phyloP scores from a whole-genome alignment of 306 rosid genomes.

The Gastrolobium villosum region DNA sequence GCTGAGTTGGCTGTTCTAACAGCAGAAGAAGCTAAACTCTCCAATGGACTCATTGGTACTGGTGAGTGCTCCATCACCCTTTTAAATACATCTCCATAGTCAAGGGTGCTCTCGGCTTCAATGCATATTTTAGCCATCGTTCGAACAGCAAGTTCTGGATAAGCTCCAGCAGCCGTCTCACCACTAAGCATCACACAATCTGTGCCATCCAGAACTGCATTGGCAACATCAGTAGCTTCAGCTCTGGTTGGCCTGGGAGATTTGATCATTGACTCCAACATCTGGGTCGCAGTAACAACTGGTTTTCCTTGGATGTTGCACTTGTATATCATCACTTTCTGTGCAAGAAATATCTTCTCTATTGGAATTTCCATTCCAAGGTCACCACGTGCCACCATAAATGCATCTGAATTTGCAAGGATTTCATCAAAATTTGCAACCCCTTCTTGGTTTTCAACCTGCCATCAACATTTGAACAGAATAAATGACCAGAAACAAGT shows the following conservation, averaged over 20 bases:
- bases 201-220: slow-evolving; percentile 92
- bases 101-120: slow-evolving; percentile 85
- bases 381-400: slow-evolving; percentile 99
- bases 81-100: slow-evolving; percentile 83
- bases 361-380: slow-evolving; percentile 99
- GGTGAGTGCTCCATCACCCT: slow-evolving; percentile 90
- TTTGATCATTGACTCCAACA: slow-evolving; percentile 63
- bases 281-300: slow-evolving; percentile 97
- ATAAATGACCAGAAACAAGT: slow-evolving; percentile 4
- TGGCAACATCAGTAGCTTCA: slow-evolving; percentile 59
- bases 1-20: slow-evolving; percentile 90
- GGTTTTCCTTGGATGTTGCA: slow-evolving; percentile 99
- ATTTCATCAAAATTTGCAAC: slow-evolving; percentile 98
- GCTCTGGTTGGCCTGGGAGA: slow-evolving; percentile 59
- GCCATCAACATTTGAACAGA: slow-evolving; percentile 41
- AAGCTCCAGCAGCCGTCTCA: slow-evolving; percentile 95
- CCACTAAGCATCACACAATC: slow-evolving; percentile 98
- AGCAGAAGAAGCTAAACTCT: slow-evolving; percentile 91
- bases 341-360: slow-evolving; percentile 97
- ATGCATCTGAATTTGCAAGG: slow-evolving; percentile 94
- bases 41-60: slow-evolving; percentile 90
- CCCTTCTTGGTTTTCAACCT: slow-evolving; percentile 99
- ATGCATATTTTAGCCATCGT: slow-evolving; percentile 88
- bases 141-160: slow-evolving; percentile 83
- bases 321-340: slow-evolving; percentile 98